Evolutionary conservation across 2,329 filamentous ascomycete genomes (phyloP), one percentile per base, ranked within the genome.

Genomic region (Trichoderma koningiopsis): DNA sequence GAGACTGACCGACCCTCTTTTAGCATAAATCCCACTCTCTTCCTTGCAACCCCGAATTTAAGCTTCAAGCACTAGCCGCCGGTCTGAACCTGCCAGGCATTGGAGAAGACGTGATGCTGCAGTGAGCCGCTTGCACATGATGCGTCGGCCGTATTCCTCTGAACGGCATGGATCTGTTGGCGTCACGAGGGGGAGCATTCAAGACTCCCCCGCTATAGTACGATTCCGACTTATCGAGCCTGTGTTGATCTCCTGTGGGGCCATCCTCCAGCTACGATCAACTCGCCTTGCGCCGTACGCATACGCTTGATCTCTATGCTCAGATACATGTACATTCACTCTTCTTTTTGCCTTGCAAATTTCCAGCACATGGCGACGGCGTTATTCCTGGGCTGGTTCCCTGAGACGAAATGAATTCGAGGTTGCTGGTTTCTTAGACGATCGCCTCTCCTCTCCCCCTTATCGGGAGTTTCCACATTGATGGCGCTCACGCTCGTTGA

Each of bases 1-100:
- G 55, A 58, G n/a, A 16, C 55, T 84, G 74, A 85, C 76, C 70
- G 31, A 33, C 33, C 22, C 33, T 6, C 14, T 29, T 71, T 73
- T 71, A 90, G 88, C 88, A 90, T 82, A 93, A 92, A 80, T 88
- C 90, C 72, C 91, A 97, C 79, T 96, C 93, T 14, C 91, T 93
- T 29, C 91, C 92, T 65, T 97, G 94, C 83, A 96, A 97, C 76
- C 93, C 94, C 0, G 94, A 97, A 71, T 88, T 88, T 68, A 83
- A 87, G 72, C 81, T 81, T 19, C 79, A 81, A 58, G 80, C 80
- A 53, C 74, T 82, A 47, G 81, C 83, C 40, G 83, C 83, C 10
- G 83, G 83, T 22, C 78, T 85, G 70, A 81, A 76, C 61, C 75
- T 79, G 68, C 80, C 78, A 16, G 79, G 80, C 49, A 84, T 85